phyloP scores from a whole-genome alignment of 495 filamentous ascomycete species.

The Paragyromitra xinjiangensis region DNA sequence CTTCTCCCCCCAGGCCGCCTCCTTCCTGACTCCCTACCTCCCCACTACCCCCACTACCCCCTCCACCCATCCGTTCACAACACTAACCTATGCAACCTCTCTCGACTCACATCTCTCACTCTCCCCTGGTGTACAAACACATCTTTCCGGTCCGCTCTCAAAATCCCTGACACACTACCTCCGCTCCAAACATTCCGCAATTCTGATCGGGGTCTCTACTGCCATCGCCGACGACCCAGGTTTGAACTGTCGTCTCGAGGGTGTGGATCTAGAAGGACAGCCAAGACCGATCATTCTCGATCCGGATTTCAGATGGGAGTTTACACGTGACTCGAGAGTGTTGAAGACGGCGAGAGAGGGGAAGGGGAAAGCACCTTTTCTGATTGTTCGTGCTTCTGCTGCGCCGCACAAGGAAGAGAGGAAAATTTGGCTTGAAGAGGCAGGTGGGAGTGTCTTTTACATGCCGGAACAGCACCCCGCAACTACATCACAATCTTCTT shows the following conservation, averaged over 20 bases:
- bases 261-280: constrained; percentile 67
- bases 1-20: constrained; percentile 15
- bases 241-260: constrained; percentile 77
- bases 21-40: constrained; percentile 46
- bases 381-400: constrained; percentile 64
- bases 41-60: constrained; percentile 12
- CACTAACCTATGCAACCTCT: constrained; percentile 88
- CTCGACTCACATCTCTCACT: constrained; percentile 83
- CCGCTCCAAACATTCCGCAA: constrained; percentile 80
- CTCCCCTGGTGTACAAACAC: constrained; percentile 76
- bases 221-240: constrained; percentile 84
- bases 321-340: constrained; percentile 68
- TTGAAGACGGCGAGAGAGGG: constrained; percentile 70
- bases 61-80: constrained; percentile 62
- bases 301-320: constrained; percentile 72
- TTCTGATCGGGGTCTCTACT: constrained; percentile 84
- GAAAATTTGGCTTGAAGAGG: constrained; percentile 56
- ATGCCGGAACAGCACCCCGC: neutral
- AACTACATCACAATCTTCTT: neutral
- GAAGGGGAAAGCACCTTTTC: constrained; percentile 75
- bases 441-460: constrained; percentile 60
- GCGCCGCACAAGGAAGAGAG: constrained; percentile 44
- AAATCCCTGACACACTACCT: constrained; percentile 94
- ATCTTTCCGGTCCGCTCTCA: constrained; percentile 78
- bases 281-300: constrained; percentile 84